Conservation (phyloP, 2,329 filamentous ascomycete genomes). For the Cucurbitaria berberidis region DNA sequence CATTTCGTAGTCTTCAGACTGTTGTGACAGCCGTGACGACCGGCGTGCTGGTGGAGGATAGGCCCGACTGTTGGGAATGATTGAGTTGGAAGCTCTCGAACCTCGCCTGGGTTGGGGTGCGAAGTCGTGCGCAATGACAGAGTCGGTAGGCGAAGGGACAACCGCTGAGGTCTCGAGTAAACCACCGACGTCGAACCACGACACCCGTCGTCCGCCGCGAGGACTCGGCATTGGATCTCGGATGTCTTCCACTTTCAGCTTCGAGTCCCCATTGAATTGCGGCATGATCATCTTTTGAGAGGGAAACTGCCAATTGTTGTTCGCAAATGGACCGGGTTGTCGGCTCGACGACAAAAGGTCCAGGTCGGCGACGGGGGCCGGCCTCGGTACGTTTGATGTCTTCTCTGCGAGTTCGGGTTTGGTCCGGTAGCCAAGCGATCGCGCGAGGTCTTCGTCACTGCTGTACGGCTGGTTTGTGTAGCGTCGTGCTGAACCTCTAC, state of each 20-base stretch:
- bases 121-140: conserved; percentile 52
- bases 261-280: conserved; percentile 30
- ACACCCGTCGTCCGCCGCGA: conserved; percentile 61
- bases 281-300: conserved; percentile 20
- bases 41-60: conserved; percentile 36
- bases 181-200: conserved; percentile 86
- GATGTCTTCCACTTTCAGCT: conserved; percentile 26
- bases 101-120: conserved; percentile 40
- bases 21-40: conserved; percentile 42
- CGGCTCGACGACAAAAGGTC: conserved; percentile 30
- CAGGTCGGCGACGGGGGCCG: conserved; percentile 43
- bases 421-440: conserved; percentile 75
- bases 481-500: conserved; percentile 64
- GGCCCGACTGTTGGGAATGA: conserved; percentile 30
- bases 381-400: conserved; percentile 50
- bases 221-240: conserved; percentile 49
- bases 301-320: conserved; percentile 45
- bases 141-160: conserved; percentile 41
- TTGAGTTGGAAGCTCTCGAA: conserved; percentile 39
- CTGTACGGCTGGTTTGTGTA: conserved; percentile 78
- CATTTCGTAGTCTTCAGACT: conserved; percentile 44
- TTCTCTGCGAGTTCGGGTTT: conserved; percentile 57
- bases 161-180: conserved; percentile 62
- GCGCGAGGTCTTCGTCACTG: conserved; percentile 88
- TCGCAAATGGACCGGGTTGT: conserved; percentile 32